These are phyloP conservation scores for Arabidopsis lyrata DNA, from an alignment of 441 rosid genomes.

Conservation along the genomic window DNA sequence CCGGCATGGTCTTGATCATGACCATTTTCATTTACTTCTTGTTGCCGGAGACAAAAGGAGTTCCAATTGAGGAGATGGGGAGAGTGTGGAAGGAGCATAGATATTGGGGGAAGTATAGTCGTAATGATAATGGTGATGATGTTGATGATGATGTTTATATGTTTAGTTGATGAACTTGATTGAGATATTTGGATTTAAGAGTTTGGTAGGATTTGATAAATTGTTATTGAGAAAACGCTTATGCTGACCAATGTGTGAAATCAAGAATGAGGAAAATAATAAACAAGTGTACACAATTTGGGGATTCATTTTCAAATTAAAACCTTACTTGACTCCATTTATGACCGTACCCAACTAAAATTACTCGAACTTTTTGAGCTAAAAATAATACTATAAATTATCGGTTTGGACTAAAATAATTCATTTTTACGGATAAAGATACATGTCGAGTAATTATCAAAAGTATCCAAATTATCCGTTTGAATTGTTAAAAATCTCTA, in stretches of 20 bases:
- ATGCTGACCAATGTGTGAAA: neutral
- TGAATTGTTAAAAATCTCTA: no score
- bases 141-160: constrained; percentile 30
- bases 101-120: constrained; percentile 44
- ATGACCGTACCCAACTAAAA: no score
- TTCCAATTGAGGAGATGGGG: constrained; percentile 56
- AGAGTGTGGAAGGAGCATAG: constrained; percentile 49
- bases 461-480: no score
- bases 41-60: constrained; percentile 58
- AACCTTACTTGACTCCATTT: no score
- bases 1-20: constrained; percentile 49
- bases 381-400: no score
- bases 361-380: no score
- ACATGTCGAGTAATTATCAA: no score
- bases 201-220: constrained; percentile 13
- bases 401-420: no score
- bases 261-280: neutral
- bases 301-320: neutral
- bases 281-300: constrained; percentile 4
- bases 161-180: constrained; percentile 9
- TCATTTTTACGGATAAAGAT: no score
- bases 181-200: neutral
- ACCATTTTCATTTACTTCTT: constrained; percentile 42
- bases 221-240: constrained; percentile 1
- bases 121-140: neutral